Evolutionary conservation across 768 basidiomycete species (phyloP), one percentile per base, ranked within the genome.

Genomic region (Macrolepiota fuliginosa): DNA sequence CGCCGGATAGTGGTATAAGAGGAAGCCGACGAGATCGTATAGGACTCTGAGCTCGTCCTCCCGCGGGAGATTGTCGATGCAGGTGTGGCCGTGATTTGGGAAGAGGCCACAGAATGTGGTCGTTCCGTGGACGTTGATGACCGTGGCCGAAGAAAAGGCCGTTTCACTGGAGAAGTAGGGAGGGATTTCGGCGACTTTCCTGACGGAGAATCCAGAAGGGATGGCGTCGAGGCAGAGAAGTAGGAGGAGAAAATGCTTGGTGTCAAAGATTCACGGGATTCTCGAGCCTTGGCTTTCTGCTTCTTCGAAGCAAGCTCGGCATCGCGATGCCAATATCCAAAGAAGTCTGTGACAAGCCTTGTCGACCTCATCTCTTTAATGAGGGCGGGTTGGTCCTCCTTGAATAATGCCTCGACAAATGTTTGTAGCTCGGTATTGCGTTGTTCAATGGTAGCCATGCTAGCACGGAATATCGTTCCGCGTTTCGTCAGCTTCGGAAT

Each of bases 261-360:
- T 3, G 81, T 76, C 27, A 86, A 64, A 0, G 87, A 86, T 17
- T 68, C 70, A 62, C 79, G 78, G 19, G 74, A 66, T 53, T 67
- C 70, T 47, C 64, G 65, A 25, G 68, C 24, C 19, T 65, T 65
- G 49, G 59, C 37, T 62, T 71, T 68, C 40, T 69, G 59, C 56
- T 70, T 59, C 68, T 81, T 85, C 63, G 78, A 77, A 27, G 77
- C 78, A 37, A 84, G 74, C 56, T 92, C 90, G 62, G 82, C 72
- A 70, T 94, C 92, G 40, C 86, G 75, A 63, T 87, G 78, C 92
- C 92, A 93, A 64, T 83, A 81, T 13, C 84, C 88, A 68, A 94
- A 94, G 72, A 93, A 94, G 69, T 92, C 88, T 2, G 84, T 84
- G 54, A 91, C 81, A 29, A 79, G 70, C 36, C 76, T 78, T 27